Percentiles rank a stretch among this genome's conserved stretches.
Evolutionary conservation across 176 grass and related monocot species (phyloP).

Genomic region (Hsuehochloa calcarea): DNA sequence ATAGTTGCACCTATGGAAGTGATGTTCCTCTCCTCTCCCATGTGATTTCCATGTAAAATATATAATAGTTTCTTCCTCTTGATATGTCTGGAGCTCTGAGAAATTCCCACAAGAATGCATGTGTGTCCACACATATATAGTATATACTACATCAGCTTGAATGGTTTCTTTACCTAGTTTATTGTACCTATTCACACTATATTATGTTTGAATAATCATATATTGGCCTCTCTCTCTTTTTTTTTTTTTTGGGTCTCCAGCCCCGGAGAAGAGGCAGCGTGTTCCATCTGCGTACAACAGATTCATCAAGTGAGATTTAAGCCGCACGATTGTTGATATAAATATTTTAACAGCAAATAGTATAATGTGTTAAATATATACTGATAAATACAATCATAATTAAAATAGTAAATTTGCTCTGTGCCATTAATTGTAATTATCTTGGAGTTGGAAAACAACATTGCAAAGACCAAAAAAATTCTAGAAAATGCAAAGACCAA

Average conservation of each 20-base stretch:
- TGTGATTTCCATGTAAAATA: background rate
- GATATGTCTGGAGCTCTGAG: background rate
- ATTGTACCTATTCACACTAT: background rate
- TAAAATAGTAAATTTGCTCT: background rate
- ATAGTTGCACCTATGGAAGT: background rate
- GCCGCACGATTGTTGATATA: background rate
- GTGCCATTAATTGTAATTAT: no score
- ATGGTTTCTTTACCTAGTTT: background rate
- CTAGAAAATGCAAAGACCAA: no score
- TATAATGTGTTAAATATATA: background rate
- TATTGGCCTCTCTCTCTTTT: background rate
- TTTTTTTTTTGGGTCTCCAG: constrained; percentile 38
- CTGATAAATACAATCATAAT: background rate
- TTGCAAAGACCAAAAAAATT: no score
- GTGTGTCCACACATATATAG: background rate
- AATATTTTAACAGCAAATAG: background rate
- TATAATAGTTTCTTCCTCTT: background rate
- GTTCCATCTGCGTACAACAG: constrained; percentile 91
- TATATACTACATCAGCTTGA: background rate
- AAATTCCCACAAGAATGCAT: background rate
- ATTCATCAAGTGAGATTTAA: constrained; percentile 83
- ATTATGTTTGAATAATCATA: background rate
- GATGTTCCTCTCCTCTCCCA: background rate
- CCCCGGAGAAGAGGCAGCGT: constrained; percentile 83
- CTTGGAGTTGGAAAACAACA: no score